phyloP scores from a whole-genome alignment of 179 eudicot species.

The Camellia oleifera region DNA sequence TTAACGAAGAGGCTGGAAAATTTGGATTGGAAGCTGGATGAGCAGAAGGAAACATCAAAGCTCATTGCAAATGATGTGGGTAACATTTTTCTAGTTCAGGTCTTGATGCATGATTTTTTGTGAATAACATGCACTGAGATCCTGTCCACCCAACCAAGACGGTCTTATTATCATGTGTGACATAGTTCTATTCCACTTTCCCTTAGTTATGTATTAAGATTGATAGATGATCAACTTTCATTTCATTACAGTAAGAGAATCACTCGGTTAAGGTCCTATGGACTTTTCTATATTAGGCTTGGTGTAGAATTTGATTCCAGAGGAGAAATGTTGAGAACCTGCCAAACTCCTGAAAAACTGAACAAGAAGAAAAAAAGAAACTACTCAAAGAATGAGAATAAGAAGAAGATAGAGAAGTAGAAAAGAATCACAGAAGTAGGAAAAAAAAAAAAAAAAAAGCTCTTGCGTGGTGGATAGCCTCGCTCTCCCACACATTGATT shows the following conservation, averaged over 20 bases:
- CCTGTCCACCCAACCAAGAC: background rate
- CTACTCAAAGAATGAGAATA: no score
- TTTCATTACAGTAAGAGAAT: background rate
- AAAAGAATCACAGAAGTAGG: background rate
- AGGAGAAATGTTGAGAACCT: background rate
- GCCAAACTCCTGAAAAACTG: background rate
- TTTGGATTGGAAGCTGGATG: slow-evolving; percentile 94
- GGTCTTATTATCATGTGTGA: background rate
- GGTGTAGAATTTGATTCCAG: background rate
- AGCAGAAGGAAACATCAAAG: slow-evolving; percentile 71
- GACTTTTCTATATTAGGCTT: background rate
- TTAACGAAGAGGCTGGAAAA: slow-evolving; percentile 69
- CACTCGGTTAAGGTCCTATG: background rate
- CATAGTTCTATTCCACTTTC: background rate
- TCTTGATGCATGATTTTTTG: slow-evolving; percentile 8
- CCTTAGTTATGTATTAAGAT: background rate
- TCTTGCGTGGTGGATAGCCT: background rate
- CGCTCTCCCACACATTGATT: background rate
- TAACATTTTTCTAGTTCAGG: slow-evolving; percentile 10
- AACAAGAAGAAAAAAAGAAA: background rate
- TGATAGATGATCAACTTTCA: background rate
- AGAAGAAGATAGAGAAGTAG: background rate
- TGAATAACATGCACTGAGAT: background rate
- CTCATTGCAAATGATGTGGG: slow-evolving; percentile 69
- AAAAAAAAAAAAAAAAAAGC: background rate